A percentile compares a stretch with the other conserved stretches of the same genome.
phyloP scores from a whole-genome alignment of 345 rosid genomes.

The Dimocarpus longan region DNA sequence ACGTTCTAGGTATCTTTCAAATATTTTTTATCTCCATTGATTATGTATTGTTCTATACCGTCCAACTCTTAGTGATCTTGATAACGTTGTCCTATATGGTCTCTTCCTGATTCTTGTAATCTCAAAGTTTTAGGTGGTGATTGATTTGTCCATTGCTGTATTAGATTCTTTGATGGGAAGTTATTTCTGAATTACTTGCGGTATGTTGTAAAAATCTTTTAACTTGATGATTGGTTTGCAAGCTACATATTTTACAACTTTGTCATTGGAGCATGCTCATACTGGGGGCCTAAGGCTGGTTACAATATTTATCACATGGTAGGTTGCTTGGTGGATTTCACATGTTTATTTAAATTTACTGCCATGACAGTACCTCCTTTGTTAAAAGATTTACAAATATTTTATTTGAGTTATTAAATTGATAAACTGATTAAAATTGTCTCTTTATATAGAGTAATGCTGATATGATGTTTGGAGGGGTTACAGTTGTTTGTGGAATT shows the following conservation, averaged over 20 bases:
- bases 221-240: slow-evolving; percentile 28
- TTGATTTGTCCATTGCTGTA: too few relatives aligned
- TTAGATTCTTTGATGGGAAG: too few relatives aligned
- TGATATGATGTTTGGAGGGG: slow-evolving; percentile 90
- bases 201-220: not conserved
- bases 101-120: too few relatives aligned
- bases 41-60: too few relatives aligned
- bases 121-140: too few relatives aligned
- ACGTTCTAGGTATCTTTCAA: too few relatives aligned
- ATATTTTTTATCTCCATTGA: too few relatives aligned
- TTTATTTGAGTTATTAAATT: not conserved
- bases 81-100: too few relatives aligned
- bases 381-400: not conserved
- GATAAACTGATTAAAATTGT: slow-evolving; percentile 15
- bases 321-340: slow-evolving; percentile 11
- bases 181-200: too few relatives aligned
- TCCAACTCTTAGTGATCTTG: too few relatives aligned
- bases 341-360: slow-evolving; percentile 2
- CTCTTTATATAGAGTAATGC: slow-evolving; percentile 58
- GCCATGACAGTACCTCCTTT: not conserved
- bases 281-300: slow-evolving; percentile 99
- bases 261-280: slow-evolving; percentile 94
- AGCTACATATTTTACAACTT: slow-evolving; percentile 90
- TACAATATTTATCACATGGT: slow-evolving; percentile 92
- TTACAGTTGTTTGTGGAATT: slow-evolving; percentile 86